Conservation (phyloP, 345 rosid genomes). For the Pistacia integerrima region DNA sequence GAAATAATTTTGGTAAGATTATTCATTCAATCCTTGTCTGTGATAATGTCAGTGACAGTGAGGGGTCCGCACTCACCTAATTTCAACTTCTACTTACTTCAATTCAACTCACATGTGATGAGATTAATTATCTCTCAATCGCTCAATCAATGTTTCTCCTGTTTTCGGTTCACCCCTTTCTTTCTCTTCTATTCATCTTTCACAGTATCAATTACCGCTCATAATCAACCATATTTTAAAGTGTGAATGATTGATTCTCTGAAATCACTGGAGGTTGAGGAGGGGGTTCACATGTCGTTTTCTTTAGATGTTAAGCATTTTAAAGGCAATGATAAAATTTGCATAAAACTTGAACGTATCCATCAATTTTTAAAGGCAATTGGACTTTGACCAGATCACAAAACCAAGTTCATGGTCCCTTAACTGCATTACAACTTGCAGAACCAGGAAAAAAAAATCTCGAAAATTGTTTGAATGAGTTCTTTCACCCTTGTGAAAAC, state of each 20-base stretch:
- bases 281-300: neutral
- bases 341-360: neutral
- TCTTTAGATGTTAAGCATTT: neutral
- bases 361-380: neutral
- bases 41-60: too few relatives aligned
- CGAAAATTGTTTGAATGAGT: neutral
- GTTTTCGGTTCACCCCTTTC: too few relatives aligned
- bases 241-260: neutral
- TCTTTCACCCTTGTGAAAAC: too few relatives aligned
- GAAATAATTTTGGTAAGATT: neutral
- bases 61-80: constrained; percentile 3
- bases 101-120: neutral
- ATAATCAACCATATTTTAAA: too few relatives aligned
- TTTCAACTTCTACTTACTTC: neutral
- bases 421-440: too few relatives aligned
- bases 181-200: neutral
- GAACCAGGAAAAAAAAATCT: neutral
- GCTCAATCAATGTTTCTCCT: neutral
- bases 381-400: neutral
- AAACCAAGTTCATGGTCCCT: neutral
- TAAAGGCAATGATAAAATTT: neutral
- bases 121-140: neutral
- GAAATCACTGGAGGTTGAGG: neutral
- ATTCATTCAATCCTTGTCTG: neutral
- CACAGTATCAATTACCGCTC: too few relatives aligned